Base-by-base conservation (phyloP, 225 moss, liverwort and hornwort genomes). In the Ulota crispa region DNA sequence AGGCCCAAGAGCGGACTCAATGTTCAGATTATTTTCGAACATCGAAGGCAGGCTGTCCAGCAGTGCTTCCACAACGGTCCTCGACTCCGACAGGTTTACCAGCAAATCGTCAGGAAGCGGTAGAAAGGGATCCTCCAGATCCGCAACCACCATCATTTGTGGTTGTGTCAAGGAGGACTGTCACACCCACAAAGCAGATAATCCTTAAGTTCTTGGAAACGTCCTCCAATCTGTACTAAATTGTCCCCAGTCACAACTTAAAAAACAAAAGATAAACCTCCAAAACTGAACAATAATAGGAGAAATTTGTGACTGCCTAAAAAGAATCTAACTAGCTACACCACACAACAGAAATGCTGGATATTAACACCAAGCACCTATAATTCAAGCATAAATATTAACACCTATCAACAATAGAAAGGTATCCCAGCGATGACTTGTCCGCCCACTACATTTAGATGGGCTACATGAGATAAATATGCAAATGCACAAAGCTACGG, bases 121-220 rank as follows among this genome's bases (percentile, higher is more conserved):
- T 43, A 99, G 78, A 79, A 99, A 99, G 41, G 96, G 99, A 85
- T 99, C 99, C 75, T 99, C 96, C 73, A 99, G 85, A 39, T 99
- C 99, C 83, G 92, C 99, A 24, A 99, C 99, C 79, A 99, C 99
- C 99, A 99, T 99, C 99, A 99, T 99, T 91, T 99, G 99, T 57
- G 99, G 99, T 87, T 99, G 96, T 42, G 96, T 99, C 88, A 99
- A 89, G 2, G 95, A 93, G 59, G 94, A 95, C 98, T 98, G 89
- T 83, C 26, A 60, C 50, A 82, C n/a, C 60, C 53, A 86, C 52
- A 20, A 30, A 80, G 3, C 54, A 85, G 5, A 5, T 42, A 70
- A 16, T 74, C 37, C 3, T 84, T 55, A 64, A 24, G 20, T n/a
- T 54, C 23, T 55, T 43, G 3, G 6, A 27, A 77, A 81, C 5